A percentile compares a stretch with the other conserved stretches of the same genome.
Evolutionary conservation across 75 land plant species (phyloP).

Genomic region (Gnetum montanum): DNA sequence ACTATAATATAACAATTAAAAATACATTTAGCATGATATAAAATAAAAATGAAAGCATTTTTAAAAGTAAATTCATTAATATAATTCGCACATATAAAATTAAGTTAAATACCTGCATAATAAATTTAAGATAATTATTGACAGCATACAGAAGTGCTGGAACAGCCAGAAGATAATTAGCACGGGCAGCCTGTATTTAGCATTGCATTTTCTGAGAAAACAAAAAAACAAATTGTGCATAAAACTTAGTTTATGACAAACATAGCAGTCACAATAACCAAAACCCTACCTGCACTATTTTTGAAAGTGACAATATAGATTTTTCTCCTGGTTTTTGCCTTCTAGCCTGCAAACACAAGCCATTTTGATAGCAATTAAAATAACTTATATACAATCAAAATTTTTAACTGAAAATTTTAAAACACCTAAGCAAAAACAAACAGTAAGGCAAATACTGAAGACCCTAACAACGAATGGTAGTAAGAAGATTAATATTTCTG

Average conservation of each 20-base stretch:
- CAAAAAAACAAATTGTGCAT: not conserved
- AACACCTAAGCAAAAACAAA: not conserved
- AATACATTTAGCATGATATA: too few species aligned
- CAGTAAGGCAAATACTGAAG: not conserved
- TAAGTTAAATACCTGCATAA: slow-evolving; percentile 97
- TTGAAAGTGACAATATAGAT: slow-evolving; percentile 68
- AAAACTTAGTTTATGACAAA: not conserved
- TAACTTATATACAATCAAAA: too few species aligned
- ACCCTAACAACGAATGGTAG: not conserved
- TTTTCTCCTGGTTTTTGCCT: slow-evolving; percentile 84
- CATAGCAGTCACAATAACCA: too few species aligned
- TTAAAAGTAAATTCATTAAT: too few species aligned
- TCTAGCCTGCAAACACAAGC: slow-evolving; percentile 42
- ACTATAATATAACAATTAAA: too few species aligned
- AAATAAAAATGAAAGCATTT: too few species aligned
- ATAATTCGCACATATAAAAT: too few species aligned
- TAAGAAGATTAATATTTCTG: too few species aligned
- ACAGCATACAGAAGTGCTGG: slow-evolving; percentile 92
- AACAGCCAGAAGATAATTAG: slow-evolving; percentile 88
- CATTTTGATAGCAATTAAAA: too few species aligned
- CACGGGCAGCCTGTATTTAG: slow-evolving; percentile 79
- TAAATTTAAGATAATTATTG: slow-evolving; percentile 94
- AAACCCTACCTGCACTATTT: slow-evolving; percentile 62
- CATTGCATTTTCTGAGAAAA: not conserved
- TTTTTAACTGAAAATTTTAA: not conserved